Base-by-base conservation (phyloP, 208 protist species). In the Herpetomonas muscarum region DNA sequence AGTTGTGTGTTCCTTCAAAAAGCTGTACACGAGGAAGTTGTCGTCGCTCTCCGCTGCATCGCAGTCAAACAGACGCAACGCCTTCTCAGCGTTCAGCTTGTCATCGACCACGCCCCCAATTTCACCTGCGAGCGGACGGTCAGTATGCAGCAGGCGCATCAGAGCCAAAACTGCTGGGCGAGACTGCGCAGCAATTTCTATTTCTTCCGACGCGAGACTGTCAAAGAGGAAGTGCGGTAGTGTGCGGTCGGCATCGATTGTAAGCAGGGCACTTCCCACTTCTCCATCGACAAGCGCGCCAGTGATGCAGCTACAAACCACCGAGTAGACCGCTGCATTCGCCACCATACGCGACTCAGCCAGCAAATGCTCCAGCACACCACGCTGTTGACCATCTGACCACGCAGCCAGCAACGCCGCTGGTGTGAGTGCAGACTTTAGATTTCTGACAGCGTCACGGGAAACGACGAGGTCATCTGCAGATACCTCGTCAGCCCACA, bases 51-150 rank as follows among this genome's bases (percentile, higher is more conserved):
- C 76, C 0, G 73, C 55, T 0, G 60, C 45, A 31, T 92, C 76
- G 57, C 77, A 84, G 64, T 91, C 75, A 64, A 94, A 84, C 7
- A 90, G 70, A 0, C 87, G 75, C 30, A 92, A 72, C 15, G 90
- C 51, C 15, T 58, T 52, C 31, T 87, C 81, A 41, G 57, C 78
- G 36, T 59, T 56, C 19, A 92, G 67, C 17, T 55, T 36, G 3
- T 52, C 39, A 19, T 81, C 71, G 17, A 88, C 36, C 25, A 83
- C 39, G 5, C 48, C 45, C 12, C 76, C 76, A 3, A 86, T 29
- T 21, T 47, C 13, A 3, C 55, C 64, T 6, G 68, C 70, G 1
- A 47, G 44, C 19, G 21, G 62, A 47, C 10, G 53, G 24, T n/a
- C 55, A 46, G 36, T 61, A 22, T 34, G 32, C 50, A 47, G 55